Conservation (phyloP, 768 basidiomycete genomes). For the Suillus clintonianus region DNA sequence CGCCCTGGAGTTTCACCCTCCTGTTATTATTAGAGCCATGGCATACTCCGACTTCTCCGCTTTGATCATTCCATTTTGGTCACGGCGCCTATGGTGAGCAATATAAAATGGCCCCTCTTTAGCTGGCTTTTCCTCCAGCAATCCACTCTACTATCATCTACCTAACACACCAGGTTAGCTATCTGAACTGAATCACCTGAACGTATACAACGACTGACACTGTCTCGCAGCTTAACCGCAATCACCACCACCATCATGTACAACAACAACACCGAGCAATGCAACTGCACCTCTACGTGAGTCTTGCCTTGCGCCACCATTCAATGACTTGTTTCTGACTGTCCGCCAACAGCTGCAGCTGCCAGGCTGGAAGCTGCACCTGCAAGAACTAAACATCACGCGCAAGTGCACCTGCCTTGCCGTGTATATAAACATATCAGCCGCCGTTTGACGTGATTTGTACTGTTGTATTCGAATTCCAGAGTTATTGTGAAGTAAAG, state of each 20-base stretch:
- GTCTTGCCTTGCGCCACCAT: not conserved
- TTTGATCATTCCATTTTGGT: too few species aligned
- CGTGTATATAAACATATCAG: not conserved
- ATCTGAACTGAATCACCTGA: not conserved
- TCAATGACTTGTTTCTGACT: not conserved
- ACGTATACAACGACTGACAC: not conserved
- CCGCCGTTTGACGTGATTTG: not conserved
- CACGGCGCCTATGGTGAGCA: not conserved
- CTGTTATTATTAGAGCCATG: too few species aligned
- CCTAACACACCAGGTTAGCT: not conserved
- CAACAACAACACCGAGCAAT: slow-evolving; percentile 1
- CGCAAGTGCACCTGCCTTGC: not conserved
- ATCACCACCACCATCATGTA: not conserved
- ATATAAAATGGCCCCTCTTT: not conserved
- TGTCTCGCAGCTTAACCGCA: not conserved
- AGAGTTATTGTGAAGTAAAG: not conserved
- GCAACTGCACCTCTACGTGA: slow-evolving; percentile 4
- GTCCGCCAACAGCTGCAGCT: slow-evolving; percentile 5
- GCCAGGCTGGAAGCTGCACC: slow-evolving; percentile 5
- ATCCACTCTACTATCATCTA: not conserved
- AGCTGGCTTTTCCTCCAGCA: not conserved
- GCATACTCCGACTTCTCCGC: too few species aligned
- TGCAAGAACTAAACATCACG: not conserved
- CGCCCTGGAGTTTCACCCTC: too few species aligned
- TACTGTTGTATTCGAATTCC: not conserved